Conservation (phyloP, 2,329 filamentous ascomycete genomes). For the Xylaria polymorpha region DNA sequence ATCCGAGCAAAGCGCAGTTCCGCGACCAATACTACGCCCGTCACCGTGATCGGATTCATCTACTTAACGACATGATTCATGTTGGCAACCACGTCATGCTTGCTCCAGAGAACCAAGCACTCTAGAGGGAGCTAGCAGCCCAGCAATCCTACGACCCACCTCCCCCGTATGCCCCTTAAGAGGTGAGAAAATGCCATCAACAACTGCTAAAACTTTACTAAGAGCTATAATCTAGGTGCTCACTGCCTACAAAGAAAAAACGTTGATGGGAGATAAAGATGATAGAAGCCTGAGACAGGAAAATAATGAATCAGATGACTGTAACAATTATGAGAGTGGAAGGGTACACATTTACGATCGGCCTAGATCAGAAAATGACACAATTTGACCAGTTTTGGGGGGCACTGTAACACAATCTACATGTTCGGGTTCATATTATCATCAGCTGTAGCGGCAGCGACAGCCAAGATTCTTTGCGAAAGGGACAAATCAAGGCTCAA, state of each 20-base stretch:
- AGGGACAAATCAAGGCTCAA: too few species aligned
- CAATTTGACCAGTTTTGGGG: background rate
- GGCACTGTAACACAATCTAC: background rate
- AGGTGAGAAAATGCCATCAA: background rate
- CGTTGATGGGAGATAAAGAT: background rate
- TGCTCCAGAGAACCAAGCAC: background rate
- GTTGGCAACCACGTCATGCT: background rate
- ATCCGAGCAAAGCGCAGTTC: background rate
- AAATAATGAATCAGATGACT: background rate
- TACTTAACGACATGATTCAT: background rate
- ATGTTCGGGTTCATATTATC: background rate
- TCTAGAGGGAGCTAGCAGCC: background rate
- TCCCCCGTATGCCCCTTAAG: background rate
- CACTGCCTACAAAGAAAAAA: too few species aligned
- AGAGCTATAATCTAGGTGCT: background rate
- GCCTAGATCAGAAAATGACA: background rate
- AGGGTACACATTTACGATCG: background rate
- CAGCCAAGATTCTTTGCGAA: too few species aligned
- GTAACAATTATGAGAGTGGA: background rate
- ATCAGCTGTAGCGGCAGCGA: too few species aligned
- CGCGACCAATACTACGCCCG: background rate
- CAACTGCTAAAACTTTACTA: background rate
- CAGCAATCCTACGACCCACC: background rate
- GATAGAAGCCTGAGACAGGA: background rate
- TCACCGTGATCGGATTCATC: background rate